A percentile compares a stretch with the other conserved stretches of the same genome.
Conservation (phyloP, 2,329 filamentous ascomycete genomes). For the Microthyrium microscopicum region DNA sequence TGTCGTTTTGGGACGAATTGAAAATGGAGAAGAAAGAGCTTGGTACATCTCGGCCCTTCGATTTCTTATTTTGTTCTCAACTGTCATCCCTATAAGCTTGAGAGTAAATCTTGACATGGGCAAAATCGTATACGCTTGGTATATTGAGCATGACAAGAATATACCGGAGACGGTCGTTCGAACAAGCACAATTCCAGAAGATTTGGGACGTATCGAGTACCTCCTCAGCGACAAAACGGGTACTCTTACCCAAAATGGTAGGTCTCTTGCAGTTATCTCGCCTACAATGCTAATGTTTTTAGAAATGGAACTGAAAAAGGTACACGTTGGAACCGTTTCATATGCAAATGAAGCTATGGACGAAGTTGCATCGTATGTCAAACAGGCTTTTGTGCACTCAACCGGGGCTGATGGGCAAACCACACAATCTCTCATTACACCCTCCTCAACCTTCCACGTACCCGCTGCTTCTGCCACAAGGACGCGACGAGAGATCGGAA, state of each 20-base stretch:
- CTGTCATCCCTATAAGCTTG: slow-evolving; percentile 91
- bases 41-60: slow-evolving; percentile 98
- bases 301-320: slow-evolving; percentile 98
- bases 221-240: slow-evolving; percentile 93
- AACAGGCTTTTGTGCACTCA: slow-evolving; percentile 77
- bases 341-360: slow-evolving; percentile 99
- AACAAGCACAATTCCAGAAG: slow-evolving; percentile 94
- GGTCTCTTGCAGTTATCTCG: background rate
- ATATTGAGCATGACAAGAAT: slow-evolving; percentile 79
- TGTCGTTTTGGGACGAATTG: slow-evolving; percentile 47
- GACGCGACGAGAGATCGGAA: slow-evolving; percentile 82
- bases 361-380: slow-evolving; percentile 74
- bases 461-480: slow-evolving; percentile 52
- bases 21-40: slow-evolving; percentile 56
- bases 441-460: slow-evolving; percentile 53
- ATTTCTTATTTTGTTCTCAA: slow-evolving; percentile 97
- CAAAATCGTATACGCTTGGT: slow-evolving; percentile 88
- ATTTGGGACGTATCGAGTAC: slow-evolving; percentile 90
- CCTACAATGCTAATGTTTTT: slow-evolving; percentile 12
- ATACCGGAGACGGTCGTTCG: slow-evolving; percentile 87
- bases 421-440: slow-evolving; percentile 62
- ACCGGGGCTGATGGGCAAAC: slow-evolving; percentile 24
- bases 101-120: slow-evolving; percentile 95
- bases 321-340: slow-evolving; percentile 93
- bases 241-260: slow-evolving; percentile 91